Evolutionary conservation across 2,329 filamentous ascomycete species (phyloP).

Genomic region (Fusarium nematophilum): DNA sequence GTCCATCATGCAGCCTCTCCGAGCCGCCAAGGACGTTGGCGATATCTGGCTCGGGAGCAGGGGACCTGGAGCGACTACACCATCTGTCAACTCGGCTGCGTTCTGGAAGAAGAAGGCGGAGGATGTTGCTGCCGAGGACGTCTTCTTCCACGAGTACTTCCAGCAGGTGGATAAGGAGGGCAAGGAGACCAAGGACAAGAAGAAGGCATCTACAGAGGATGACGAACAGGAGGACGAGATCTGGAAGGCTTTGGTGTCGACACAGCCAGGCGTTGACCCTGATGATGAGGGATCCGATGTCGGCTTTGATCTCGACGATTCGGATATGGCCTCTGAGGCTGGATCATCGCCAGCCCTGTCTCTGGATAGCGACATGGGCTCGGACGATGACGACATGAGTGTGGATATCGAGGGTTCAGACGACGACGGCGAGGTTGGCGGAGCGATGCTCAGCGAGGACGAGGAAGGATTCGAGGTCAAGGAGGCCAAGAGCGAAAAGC

Average conservation of each 20-base stretch:
- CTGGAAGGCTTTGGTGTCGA: conserved; percentile 89
- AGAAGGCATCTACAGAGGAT: conserved; percentile 53
- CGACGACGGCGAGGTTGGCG: conserved; percentile 58
- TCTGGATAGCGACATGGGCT: conserved; percentile 59
- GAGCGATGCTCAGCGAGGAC: conserved; percentile 54
- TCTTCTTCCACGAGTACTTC: conserved; percentile 99
- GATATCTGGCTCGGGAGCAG: conserved; percentile 68
- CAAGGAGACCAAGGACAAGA: conserved; percentile 66
- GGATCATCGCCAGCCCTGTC: conserved; percentile 52
- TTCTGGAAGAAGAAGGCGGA: conserved; percentile 95
- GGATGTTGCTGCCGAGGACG: conserved; percentile 89
- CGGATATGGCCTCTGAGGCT: conserved; percentile 61
- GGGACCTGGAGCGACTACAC: conserved; percentile 49
- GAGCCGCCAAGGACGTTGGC: conserved; percentile 62
- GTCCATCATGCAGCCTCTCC: conserved; percentile 96
- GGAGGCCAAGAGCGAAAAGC: conserved; percentile 66
- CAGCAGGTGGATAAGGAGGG: conserved; percentile 73
- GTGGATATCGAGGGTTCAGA: conserved; percentile 55
- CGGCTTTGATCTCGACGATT: conserved; percentile 61
- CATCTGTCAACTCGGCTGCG: conserved; percentile 80
- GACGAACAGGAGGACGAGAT: conserved; percentile 82
- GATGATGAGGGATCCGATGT: conserved; percentile 63
- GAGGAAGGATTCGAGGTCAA: conserved; percentile 67
- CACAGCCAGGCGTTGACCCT: conserved; percentile 72
- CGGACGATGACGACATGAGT: conserved; percentile 56